Evolutionary conservation across 768 basidiomycete species (phyloP).

Genomic region (Mycena albidolilacea): DNA sequence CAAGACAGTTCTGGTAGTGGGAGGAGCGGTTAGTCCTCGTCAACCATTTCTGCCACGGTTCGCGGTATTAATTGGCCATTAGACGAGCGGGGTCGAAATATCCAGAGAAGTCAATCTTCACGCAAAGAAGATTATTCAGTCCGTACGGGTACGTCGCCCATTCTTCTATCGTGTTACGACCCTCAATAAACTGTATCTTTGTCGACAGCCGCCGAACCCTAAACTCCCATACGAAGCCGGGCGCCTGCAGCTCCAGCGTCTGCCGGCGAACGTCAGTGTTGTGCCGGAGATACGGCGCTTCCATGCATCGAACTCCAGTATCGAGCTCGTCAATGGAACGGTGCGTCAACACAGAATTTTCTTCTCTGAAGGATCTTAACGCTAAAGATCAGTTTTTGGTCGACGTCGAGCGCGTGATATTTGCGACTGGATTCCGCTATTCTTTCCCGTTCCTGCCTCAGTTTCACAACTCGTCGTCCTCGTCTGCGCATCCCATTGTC

Average conservation of each 20-base stretch:
- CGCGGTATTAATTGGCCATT: neutral
- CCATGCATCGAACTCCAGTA: conserved; percentile 39
- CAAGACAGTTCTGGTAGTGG: conserved; percentile 52
- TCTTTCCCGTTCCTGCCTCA: conserved; percentile 51
- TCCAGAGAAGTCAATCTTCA: conserved; percentile 44
- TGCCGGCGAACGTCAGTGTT: conserved; percentile 44
- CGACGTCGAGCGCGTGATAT: conserved; percentile 47
- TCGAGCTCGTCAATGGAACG: conserved; percentile 48
- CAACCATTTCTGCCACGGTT: no score
- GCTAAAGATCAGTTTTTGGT: conserved; percentile 36
- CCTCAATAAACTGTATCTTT: neutral
- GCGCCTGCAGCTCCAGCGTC: conserved; percentile 34
- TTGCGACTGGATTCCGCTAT: conserved; percentile 51
- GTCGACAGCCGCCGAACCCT: conserved; percentile 34
- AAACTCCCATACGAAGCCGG: conserved; percentile 32
- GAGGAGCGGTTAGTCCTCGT: conserved; percentile 43
- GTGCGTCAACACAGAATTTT: conserved; percentile 30
- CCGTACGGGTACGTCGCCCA: conserved; percentile 25
- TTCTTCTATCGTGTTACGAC: no score
- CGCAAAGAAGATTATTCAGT: conserved; percentile 43
- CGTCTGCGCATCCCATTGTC: conserved; percentile 40
- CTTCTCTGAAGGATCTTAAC: conserved; percentile 6
- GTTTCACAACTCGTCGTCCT: conserved; percentile 43
- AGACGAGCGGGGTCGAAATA: conserved; percentile 45
- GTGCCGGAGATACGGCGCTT: conserved; percentile 49